phyloP scores from a whole-genome alignment of 2,329 filamentous ascomycete genomes.

The Tolypocladium pustulatum region DNA sequence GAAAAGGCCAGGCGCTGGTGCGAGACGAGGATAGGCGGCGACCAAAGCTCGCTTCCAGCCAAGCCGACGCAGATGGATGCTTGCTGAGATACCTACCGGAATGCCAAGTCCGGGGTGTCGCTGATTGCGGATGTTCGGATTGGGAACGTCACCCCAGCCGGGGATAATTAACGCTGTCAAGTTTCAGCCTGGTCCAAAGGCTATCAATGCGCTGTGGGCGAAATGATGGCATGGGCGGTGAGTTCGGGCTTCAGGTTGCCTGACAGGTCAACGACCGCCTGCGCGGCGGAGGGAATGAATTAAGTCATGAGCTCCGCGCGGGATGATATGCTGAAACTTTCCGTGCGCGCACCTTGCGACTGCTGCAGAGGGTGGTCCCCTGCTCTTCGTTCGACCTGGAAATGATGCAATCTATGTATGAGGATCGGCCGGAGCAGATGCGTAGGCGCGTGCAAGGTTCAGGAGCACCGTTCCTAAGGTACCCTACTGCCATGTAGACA shows the following conservation, averaged over 20 bases:
- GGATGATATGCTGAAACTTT: not conserved
- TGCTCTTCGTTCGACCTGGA: not conserved
- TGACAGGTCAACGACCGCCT: not conserved
- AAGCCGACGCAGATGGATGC: not conserved
- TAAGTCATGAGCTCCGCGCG: not conserved
- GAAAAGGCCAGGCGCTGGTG: not conserved
- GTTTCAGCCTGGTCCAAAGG: not conserved
- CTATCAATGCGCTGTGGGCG: not conserved
- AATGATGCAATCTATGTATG: not conserved
- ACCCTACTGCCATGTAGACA: too few species aligned
- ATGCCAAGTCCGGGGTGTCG: conserved; percentile 1
- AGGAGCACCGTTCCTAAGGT: not conserved
- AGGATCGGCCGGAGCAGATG: not conserved
- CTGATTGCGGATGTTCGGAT: not conserved
- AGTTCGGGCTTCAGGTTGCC: not conserved
- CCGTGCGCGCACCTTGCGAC: not conserved
- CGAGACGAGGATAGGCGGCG: not conserved
- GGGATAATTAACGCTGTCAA: not conserved
- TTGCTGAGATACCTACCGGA: not conserved
- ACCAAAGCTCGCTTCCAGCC: not conserved
- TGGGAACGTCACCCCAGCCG: not conserved
- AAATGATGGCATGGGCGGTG: not conserved
- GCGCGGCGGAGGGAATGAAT: not conserved
- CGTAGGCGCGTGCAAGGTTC: not conserved
- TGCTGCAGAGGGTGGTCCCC: not conserved